A percentile compares a stretch with the other conserved stretches of the same genome.
phyloP scores from a whole-genome alignment of 1,139 yeast genomes.

The Debaryomyces subglobosus region DNA sequence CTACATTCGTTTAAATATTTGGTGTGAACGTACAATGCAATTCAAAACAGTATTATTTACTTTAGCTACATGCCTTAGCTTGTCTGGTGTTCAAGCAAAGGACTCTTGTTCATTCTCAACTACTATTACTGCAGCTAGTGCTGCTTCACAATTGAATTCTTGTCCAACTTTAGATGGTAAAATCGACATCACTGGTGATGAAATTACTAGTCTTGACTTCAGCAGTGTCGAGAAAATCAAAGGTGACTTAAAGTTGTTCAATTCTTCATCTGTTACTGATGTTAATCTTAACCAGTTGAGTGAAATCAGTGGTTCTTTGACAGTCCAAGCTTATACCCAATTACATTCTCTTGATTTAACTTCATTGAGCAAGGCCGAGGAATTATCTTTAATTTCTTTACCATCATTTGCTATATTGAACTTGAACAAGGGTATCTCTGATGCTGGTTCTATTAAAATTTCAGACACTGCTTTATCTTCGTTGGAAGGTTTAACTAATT shows the following conservation, averaged over 20 bases:
- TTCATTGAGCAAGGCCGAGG: conserved; percentile 31
- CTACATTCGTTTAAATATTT: conserved; percentile 5
- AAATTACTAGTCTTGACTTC: conserved; percentile 37
- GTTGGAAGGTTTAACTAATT: conserved; percentile 39
- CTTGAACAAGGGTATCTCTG: conserved; percentile 40
- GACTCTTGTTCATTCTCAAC: conserved; percentile 42
- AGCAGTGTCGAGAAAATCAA: conserved; percentile 34
- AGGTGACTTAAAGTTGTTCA: conserved; percentile 40
- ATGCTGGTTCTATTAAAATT: conserved; percentile 37
- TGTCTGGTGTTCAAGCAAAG: conserved; percentile 21
- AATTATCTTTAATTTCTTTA: conserved; percentile 43
- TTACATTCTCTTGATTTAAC: conserved; percentile 44
- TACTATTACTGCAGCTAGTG: conserved; percentile 45
- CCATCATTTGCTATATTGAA: conserved; percentile 46
- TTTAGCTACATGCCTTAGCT: conserved; percentile 19
- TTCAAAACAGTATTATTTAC: conserved; percentile 16
- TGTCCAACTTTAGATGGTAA: conserved; percentile 48
- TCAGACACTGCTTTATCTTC: conserved; percentile 49
- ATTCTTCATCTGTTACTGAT: conserved; percentile 45
- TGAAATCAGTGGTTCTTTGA: conserved; percentile 41
- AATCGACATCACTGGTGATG: conserved; percentile 44
- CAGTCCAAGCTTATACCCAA: conserved; percentile 43
- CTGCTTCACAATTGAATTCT: conserved; percentile 35
- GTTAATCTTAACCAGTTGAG: conserved; percentile 35
- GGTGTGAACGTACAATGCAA: conserved; percentile 18